phyloP scores from a whole-genome alignment of 192 early-diverging fungal species.

The Gigaspora rosea region DNA sequence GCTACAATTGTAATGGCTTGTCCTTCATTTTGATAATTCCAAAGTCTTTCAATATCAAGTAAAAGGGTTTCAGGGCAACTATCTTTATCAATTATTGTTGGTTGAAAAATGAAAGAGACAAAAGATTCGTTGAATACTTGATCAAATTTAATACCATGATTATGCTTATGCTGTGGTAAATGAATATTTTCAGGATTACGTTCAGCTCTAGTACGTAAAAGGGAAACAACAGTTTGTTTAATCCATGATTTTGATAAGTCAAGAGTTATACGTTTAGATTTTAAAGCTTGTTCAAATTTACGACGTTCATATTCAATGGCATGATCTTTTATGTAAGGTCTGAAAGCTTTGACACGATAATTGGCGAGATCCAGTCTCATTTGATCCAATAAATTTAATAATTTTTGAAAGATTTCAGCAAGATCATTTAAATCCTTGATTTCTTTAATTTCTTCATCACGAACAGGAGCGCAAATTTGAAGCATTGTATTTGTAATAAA shows the following conservation, averaged over 20 bases:
- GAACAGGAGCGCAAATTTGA: constrained; percentile 75
- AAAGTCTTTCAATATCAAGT: constrained; percentile 67
- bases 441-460: constrained; percentile 56
- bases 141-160: constrained; percentile 16
- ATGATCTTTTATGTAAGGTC: constrained; percentile 67
- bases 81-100: constrained; percentile 27
- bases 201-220: constrained; percentile 38
- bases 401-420: constrained; percentile 47
- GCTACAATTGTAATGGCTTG: constrained; percentile 69
- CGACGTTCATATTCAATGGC: constrained; percentile 75
- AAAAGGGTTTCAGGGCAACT: constrained; percentile 69
- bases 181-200: constrained; percentile 57
- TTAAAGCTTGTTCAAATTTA: constrained; percentile 65
- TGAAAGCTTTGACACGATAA: constrained; percentile 64
- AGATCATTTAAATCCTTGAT: constrained; percentile 42
- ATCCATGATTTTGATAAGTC: constrained; percentile 67
- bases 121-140: constrained; percentile 28
- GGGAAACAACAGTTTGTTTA: constrained; percentile 34
- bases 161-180: constrained; percentile 13
- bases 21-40: constrained; percentile 68
- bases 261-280: constrained; percentile 46
- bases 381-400: constrained; percentile 65
- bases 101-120: constrained; percentile 54
- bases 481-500: constrained; percentile 63
- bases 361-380: constrained; percentile 87